Evolutionary conservation across 129 eudicot species (phyloP), one percentile per base, ranked within the genome.

Genomic region (Chrysanthemum lavandulifolium): DNA sequence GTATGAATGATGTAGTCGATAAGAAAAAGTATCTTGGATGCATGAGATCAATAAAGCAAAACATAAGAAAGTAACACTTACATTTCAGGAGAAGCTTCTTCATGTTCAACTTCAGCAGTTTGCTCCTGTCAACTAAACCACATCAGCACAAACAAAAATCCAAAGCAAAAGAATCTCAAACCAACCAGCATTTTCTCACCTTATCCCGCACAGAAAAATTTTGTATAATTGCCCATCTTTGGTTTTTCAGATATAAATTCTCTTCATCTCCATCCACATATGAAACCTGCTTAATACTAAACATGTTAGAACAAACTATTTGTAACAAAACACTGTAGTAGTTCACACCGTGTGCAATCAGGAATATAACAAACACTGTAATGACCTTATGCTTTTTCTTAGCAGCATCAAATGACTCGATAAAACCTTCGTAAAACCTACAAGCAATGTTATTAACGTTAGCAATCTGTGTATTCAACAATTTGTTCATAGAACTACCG

Each of bases 181-280:
- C 11, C 61, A 55, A 72, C 61, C n/a, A 33, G 14, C 65, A 14
- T 43, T 67, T 52, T 50, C 86, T 69, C 48, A 93, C 98, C 95
- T 64, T 80, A 67, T 77, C 82, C 10, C 80, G 54, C 72, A 19
- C 61, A 6, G 80, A 13, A 29, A 47, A 83, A 14, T 81, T 86
- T 12, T 72, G 29, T 61, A 88, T 40, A 80, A 82, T 59, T 59
- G 81, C 83, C 97, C 97, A 94, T 62, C 43, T 56, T 67, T 94
- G 89, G 58, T 61, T 83, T 66, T 47, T 80, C 9, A 94, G 85
- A 72, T 75, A 74, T 66, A 94, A 56, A 15, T 27, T 14, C 58
- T 94, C 99, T 54, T 51, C 75, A 58, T 94, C 99, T 9, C 96
- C 97, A 66, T 94, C 99, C 79, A 29, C 69, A 73, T 94, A 94